Evolutionary conservation across 805 yeast species (phyloP).

Genomic region (Candida chilensis): DNA sequence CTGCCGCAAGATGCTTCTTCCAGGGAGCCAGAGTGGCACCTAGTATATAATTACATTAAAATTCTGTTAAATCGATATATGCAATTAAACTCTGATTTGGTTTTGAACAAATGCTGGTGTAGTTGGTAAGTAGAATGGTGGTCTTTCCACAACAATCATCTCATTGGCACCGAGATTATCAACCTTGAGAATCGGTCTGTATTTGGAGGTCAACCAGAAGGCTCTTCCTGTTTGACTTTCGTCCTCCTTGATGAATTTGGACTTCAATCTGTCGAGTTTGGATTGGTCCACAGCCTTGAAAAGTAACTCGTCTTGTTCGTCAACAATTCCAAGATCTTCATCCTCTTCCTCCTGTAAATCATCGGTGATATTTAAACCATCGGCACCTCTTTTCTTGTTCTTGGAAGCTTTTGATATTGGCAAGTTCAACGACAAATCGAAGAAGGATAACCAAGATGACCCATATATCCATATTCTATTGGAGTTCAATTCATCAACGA

Average conservation of each 20-base stretch:
- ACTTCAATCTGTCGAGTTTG: slow-evolving; percentile 3
- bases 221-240: slow-evolving; percentile 25
- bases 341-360: slow-evolving; percentile 15
- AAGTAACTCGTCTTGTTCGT: too few species aligned
- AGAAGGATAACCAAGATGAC: slow-evolving; percentile 66
- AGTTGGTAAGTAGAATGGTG: slow-evolving; percentile 44
- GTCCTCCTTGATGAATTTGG: slow-evolving; percentile 8
- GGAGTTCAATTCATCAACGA: slow-evolving; percentile 29
- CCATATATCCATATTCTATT: slow-evolving; percentile 81
- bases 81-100: slow-evolving; percentile 39
- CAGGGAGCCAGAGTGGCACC: slow-evolving; percentile 53
- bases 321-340: too few species aligned
- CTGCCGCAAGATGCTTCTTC: slow-evolving; percentile 64
- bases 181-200: slow-evolving; percentile 61
- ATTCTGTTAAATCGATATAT: too few species aligned
- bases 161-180: slow-evolving; percentile 45
- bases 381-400: slow-evolving; percentile 25
- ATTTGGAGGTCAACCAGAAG: slow-evolving; percentile 72
- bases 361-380: slow-evolving; percentile 21
- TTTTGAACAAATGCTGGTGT: slow-evolving; percentile 60
- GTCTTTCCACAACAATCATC: slow-evolving; percentile 71
- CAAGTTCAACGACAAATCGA: slow-evolving; percentile 54
- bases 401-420: slow-evolving; percentile 27
- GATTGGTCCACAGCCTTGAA: slow-evolving; percentile 6
- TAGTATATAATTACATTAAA: slow-evolving; percentile 6